Evolutionary conservation across 257 asterid genomes (phyloP), one percentile per base, ranked within the genome.

Genomic region (Petunia secreta): DNA sequence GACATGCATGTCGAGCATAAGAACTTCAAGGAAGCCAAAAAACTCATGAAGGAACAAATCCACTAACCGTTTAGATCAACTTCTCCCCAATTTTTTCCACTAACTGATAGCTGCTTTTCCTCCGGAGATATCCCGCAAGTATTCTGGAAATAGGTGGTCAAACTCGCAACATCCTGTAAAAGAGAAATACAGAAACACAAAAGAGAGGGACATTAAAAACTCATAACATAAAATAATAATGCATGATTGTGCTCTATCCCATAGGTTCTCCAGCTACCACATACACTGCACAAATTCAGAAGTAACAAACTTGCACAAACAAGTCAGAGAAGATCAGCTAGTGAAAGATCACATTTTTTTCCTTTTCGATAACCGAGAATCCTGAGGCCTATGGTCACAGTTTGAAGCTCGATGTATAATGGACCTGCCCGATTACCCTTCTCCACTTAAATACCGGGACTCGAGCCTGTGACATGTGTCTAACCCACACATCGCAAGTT

Each of bases 21-120:
- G 60, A 48, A 69, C 25, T 46, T 25, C 77, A 71, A 0, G 58
- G 60, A 52, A 34, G 60, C 6, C 5, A 71, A 3, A 16, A n/a
- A 48, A 71, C 5, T 48, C 14, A 48, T 34, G 66, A 8, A 50
- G 63, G 48, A 64, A 16, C 75, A 40, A 52, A 75, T 10, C 39
- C 58, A 79, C 88, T 59, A 77, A 95, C 99, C 99, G 85, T 90
- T 87, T 64, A 96, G 83, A 87, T 96, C 97, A 85, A 96, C 98
- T 82, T 96, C 99, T 77, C 98, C 99, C 96, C 97, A 94, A 82
- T 96, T 96, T 87, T 91, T 96, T 73, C 99, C 98, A 86, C 99
- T 94, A 80, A 96, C 88, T 40, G 98, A 91, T 54, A 94, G 98
- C 83, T 96, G 99, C 80, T 96, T 96, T 84, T 96, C 98, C 89